phyloP scores from a whole-genome alignment of 306 rosid species.

The Morella rubra region DNA sequence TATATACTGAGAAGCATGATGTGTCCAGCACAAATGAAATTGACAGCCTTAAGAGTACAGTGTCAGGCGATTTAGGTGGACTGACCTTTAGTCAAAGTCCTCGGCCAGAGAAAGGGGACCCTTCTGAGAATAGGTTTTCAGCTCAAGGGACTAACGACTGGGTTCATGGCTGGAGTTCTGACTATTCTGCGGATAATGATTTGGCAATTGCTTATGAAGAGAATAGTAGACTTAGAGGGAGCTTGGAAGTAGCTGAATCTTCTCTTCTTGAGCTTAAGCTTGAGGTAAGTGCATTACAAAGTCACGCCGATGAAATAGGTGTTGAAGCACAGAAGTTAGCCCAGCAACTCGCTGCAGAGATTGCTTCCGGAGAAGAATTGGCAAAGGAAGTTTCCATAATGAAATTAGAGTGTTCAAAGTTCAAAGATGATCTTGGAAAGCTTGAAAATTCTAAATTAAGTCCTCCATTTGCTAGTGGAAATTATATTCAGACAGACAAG shows the following conservation, averaged over 20 bases:
- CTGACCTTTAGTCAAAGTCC: constrained; percentile 60
- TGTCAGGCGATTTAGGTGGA: constrained; percentile 69
- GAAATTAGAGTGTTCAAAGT: constrained; percentile 72
- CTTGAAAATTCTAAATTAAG: constrained; percentile 47
- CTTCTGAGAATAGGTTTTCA: constrained; percentile 48
- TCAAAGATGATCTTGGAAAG: constrained; percentile 71
- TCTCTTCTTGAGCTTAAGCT: constrained; percentile 72
- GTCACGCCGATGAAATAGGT: constrained; percentile 75
- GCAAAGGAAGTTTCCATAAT: constrained; percentile 66
- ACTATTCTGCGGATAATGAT: constrained; percentile 55
- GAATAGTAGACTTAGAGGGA: constrained; percentile 58
- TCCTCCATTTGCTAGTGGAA: constrained; percentile 43
- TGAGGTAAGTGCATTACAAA: constrained; percentile 66
- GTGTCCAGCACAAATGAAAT: constrained; percentile 60
- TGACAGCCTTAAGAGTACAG: constrained; percentile 74
- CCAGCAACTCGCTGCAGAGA: constrained; percentile 73
- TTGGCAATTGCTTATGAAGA: constrained; percentile 66
- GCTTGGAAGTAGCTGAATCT: constrained; percentile 73
- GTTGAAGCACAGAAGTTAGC: constrained; percentile 58
- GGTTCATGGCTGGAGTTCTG: constrained; percentile 76
- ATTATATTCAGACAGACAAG: constrained; percentile 42
- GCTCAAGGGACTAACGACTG: constrained; percentile 57
- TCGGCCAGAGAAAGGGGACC: constrained; percentile 67
- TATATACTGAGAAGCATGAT: constrained; percentile 85
- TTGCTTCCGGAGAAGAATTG: constrained; percentile 72